Base-by-base conservation (phyloP, 768 basidiomycete genomes). In the Hemileccinum impolitum region DNA sequence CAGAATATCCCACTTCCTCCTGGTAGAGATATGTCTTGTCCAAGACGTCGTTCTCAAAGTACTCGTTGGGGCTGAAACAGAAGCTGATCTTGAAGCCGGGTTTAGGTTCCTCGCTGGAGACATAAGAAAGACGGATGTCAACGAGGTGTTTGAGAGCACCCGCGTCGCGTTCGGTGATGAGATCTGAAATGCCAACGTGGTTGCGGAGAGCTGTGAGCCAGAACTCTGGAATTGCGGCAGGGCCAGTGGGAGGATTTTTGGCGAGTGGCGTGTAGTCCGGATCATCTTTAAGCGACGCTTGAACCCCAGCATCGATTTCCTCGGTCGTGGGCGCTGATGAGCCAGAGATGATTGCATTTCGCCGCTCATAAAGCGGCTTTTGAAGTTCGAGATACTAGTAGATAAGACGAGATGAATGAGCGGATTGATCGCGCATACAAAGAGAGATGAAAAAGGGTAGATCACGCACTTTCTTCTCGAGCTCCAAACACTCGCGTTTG, bases 161-260 rank as follows among this genome's bases (percentile, higher is more conserved):
- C 52, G 76, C 91, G 67, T 99, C 95, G 48, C 89, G 85, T 60
- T 98, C 94, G 21, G 91, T 95, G 74, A 98, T 91, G 64, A 94
- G 76, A 17, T 94, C 93, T 37, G 79, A 77, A 47, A 97, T 77
- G 43, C 82, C 90, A 47, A 87, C 69, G 68, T 98, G 94, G 71
- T 96, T 98, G 56, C 89, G 84, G 46, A 98, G 77, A 3, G 94
- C 92, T 1, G 96, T 98, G 60, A 96, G 83, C 95, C 95, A 99
- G 79, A 99, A 99, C 61, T 95, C 87, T 44, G 94, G 91, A 58
- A 99, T 90, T 45, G 62, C 58, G 40, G 43, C 75, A 53, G 60
- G 66, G 32, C 72, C 69, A 13, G 68, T 71, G 1, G 75, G 63
- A 30, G 69, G 61, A 50, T 79, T 82, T 52, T 74, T 77, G 46